Conservation (phyloP, 2,329 filamentous ascomycete genomes). For the Trichoderma guizhouense region DNA sequence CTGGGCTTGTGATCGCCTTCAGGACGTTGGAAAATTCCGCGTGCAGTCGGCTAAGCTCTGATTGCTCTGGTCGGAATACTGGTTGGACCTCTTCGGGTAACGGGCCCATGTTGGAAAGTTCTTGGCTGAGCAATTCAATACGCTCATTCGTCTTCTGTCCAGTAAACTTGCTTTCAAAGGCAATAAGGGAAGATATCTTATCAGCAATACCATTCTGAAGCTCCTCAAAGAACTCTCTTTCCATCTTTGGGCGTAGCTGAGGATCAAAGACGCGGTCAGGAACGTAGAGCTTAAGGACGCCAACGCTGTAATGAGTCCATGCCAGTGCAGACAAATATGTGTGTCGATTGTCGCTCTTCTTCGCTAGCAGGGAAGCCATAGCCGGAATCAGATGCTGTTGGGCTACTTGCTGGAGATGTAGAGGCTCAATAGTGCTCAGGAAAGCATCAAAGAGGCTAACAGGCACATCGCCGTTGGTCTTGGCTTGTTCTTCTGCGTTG, state of each 20-base stretch:
- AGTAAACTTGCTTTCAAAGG: constrained; percentile 65
- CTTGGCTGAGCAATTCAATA: constrained; percentile 57
- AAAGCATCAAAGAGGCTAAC: constrained; percentile 25
- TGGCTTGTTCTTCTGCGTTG: constrained; percentile 24
- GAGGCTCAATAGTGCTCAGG: constrained; percentile 27
- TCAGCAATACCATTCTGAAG: constrained; percentile 53
- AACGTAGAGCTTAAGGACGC: constrained; percentile 74
- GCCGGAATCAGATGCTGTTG: constrained; percentile 45
- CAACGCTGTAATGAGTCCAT: constrained; percentile 73
- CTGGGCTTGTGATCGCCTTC: constrained; percentile 55
- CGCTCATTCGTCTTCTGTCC: constrained; percentile 67
- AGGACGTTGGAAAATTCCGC: constrained; percentile 78
- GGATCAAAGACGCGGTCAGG: constrained; percentile 87
- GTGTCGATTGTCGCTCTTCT: constrained; percentile 20
- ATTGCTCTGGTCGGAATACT: constrained; percentile 68
- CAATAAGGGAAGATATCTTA: constrained; percentile 57
- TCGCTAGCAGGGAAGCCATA: constrained; percentile 40
- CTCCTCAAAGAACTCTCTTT: constrained; percentile 56
- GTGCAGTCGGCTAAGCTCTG: constrained; percentile 69
- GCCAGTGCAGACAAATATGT: constrained; percentile 48
- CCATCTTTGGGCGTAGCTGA: constrained; percentile 61
- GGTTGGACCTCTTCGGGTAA: constrained; percentile 61
- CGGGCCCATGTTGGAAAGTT: constrained; percentile 62
- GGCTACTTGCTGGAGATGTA: constrained; percentile 39
- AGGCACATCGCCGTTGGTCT: background rate